Percentiles rank a stretch among this genome's conserved stretches.
Evolutionary conservation across 768 basidiomycete species (phyloP).

Genomic region (Amanita subjunquillea): DNA sequence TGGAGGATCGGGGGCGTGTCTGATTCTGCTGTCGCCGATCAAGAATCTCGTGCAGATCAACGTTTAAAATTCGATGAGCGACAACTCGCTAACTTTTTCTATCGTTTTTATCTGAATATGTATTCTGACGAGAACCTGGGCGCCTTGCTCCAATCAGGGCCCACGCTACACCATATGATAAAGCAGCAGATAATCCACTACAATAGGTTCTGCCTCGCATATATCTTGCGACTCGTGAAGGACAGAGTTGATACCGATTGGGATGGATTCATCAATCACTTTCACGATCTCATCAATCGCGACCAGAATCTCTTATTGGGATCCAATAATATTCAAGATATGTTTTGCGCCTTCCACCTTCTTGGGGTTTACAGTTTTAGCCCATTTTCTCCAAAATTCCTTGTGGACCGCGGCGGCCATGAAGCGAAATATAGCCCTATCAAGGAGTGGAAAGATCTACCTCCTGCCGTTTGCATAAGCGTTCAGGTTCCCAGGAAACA

Average conservation of each 20-base stretch:
- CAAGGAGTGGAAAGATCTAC: slow-evolving; percentile 20
- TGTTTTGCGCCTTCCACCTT: slow-evolving; percentile 25
- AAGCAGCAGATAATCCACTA: slow-evolving; percentile 26
- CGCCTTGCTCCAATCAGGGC: slow-evolving; percentile 5
- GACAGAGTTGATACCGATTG: slow-evolving; percentile 28
- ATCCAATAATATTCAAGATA: slow-evolving; percentile 24
- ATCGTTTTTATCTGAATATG: slow-evolving; percentile 31
- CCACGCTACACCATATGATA: slow-evolving; percentile 3
- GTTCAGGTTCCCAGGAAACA: slow-evolving; percentile 24
- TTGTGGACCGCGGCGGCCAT: not conserved
- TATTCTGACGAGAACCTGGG: slow-evolving; percentile 28
- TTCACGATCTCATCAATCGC: slow-evolving; percentile 15
- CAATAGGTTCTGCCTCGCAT: slow-evolving; percentile 35
- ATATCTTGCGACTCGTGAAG: slow-evolving; percentile 31
- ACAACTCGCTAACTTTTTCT: slow-evolving; percentile 28
- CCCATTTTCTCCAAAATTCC: slow-evolving; percentile 4
- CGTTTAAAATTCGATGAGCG: slow-evolving; percentile 13
- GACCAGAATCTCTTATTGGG: slow-evolving; percentile 18
- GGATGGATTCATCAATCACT: slow-evolving; percentile 26
- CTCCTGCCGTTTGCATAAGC: slow-evolving; percentile 26
- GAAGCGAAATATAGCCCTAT: slow-evolving; percentile 15
- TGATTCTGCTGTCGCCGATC: not conserved
- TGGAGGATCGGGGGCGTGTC: slow-evolving; percentile 21
- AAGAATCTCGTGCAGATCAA: not conserved
- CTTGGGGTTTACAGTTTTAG: slow-evolving; percentile 15